These are phyloP conservation scores for Pleurotus sapidus DNA, from an alignment of 768 basidiomycete genomes.

Conservation along the genomic window DNA sequence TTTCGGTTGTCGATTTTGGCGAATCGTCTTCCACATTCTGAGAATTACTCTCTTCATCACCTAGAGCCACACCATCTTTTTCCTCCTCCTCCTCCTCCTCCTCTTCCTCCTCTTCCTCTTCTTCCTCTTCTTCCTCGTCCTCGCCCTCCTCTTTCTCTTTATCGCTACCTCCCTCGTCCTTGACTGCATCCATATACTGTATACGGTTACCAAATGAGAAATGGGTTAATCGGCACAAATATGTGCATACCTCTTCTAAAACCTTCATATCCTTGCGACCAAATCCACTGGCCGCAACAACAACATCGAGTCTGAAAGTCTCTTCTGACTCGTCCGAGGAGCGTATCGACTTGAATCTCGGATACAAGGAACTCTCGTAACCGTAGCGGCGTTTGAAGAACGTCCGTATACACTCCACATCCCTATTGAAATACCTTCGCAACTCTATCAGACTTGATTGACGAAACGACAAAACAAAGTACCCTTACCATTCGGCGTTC, in stretches of 20 bases:
- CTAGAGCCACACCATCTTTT: constrained; percentile 23
- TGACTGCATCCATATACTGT: constrained; percentile 67
- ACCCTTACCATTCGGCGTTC: constrained; percentile 89
- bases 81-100: constrained; percentile 25
- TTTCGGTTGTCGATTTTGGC: constrained; percentile 6
- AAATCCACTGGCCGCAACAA: constrained; percentile 94
- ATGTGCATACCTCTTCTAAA: constrained; percentile 69
- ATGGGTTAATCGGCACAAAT: constrained; percentile 15
- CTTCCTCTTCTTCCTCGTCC: constrained; percentile 25
- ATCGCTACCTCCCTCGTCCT: constrained; percentile 28
- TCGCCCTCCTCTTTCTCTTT: constrained; percentile 25
- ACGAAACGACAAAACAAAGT: constrained; percentile 8
- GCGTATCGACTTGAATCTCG: constrained; percentile 63
- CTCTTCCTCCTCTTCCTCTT: constrained; percentile 32
- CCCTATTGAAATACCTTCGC: constrained; percentile 97
- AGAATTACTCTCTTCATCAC: constrained; percentile 11
- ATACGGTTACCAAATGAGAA: constrained; percentile 15
- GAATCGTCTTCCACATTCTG: not conserved
- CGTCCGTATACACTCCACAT: constrained; percentile 92
- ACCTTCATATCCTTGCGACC: constrained; percentile 76
- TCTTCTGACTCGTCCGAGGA: constrained; percentile 30
- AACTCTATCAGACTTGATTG: constrained; percentile 8
- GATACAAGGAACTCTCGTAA: constrained; percentile 89
- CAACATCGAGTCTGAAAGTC: constrained; percentile 81
- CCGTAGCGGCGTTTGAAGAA: constrained; percentile 91